A percentile compares a stretch with the other conserved stretches of the same genome.
These are phyloP conservation scores for Ceratobasidium papillatum DNA, from an alignment of 1,284 basidiomycete genomes.

Conservation along the genomic window DNA sequence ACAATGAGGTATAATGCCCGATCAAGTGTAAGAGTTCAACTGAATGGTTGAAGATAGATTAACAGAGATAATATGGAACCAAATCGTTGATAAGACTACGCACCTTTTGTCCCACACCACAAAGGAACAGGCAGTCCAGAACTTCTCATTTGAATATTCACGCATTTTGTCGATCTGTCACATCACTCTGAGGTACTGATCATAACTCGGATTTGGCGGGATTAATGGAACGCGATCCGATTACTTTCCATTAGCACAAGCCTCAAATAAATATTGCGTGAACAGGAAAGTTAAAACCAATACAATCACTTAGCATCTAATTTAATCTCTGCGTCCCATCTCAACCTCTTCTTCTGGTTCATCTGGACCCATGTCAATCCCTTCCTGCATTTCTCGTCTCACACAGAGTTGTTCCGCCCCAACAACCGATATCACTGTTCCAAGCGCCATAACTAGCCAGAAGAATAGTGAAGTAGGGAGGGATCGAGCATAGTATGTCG, in stretches of 20 bases:
- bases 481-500: conserved; percentile 88
- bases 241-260: not conserved
- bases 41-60: not conserved
- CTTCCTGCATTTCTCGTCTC: conserved; percentile 89
- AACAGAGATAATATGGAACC: not conserved
- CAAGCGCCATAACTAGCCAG: conserved; percentile 80
- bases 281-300: not conserved
- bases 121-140: not conserved
- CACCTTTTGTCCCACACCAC: not conserved
- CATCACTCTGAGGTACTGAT: not conserved
- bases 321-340: conserved; percentile 26
- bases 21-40: not conserved
- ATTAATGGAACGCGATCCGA: not conserved
- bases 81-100: not conserved
- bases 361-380: conserved; percentile 66
- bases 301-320: conserved; percentile 27
- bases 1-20: no score
- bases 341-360: conserved; percentile 50
- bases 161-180: not conserved
- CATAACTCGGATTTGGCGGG: not conserved
- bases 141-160: not conserved
- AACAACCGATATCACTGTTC: conserved; percentile 78
- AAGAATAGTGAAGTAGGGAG: conserved; percentile 91
- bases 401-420: conserved; percentile 93
- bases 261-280: conserved; percentile 18